Conservation (phyloP, 2,329 filamentous ascomycete species). For the Epichloe sylvatica region DNA sequence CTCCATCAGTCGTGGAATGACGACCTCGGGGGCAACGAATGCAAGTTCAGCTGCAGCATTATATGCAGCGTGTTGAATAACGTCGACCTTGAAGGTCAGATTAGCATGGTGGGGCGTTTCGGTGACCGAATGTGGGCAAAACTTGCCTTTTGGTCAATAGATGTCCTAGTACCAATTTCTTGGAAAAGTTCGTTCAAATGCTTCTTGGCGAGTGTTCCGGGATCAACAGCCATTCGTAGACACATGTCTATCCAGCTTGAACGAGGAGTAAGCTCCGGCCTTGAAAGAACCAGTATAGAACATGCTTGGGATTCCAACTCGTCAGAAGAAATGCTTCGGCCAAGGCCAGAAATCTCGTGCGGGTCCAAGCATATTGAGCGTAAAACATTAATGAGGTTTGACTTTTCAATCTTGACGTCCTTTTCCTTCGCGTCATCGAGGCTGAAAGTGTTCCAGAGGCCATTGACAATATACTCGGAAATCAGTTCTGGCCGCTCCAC, state of each 20-base stretch:
- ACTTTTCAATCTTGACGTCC: slow-evolving; percentile 55
- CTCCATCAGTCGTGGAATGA: slow-evolving; percentile 61
- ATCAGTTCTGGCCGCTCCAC: slow-evolving; percentile 41
- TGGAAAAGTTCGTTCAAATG: slow-evolving; percentile 51
- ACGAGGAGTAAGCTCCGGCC: slow-evolving; percentile 61
- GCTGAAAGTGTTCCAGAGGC: slow-evolving; percentile 69
- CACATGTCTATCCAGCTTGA: slow-evolving; percentile 83
- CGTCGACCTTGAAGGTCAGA: slow-evolving; percentile 13
- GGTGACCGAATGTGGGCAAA: neutral
- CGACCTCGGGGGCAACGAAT: slow-evolving; percentile 76
- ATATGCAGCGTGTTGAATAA: slow-evolving; percentile 57
- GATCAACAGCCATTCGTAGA: slow-evolving; percentile 66
- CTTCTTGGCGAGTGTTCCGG: slow-evolving; percentile 58
- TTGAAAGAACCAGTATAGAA: slow-evolving; percentile 62
- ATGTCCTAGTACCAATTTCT: slow-evolving; percentile 44
- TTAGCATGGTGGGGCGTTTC: slow-evolving; percentile 1
- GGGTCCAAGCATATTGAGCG: slow-evolving; percentile 49
- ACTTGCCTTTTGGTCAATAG: slow-evolving; percentile 37
- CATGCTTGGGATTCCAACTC: slow-evolving; percentile 57
- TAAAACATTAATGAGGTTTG: slow-evolving; percentile 47
- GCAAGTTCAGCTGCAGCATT: slow-evolving; percentile 79
- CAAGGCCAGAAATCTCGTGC: slow-evolving; percentile 32
- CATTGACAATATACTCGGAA: slow-evolving; percentile 50
- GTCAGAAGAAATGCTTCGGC: slow-evolving; percentile 29
- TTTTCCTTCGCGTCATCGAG: slow-evolving; percentile 58